A percentile compares a stretch with the other conserved stretches of the same genome.
Conservation (phyloP, 441 rosid genomes). For the Erodium moschatum region DNA sequence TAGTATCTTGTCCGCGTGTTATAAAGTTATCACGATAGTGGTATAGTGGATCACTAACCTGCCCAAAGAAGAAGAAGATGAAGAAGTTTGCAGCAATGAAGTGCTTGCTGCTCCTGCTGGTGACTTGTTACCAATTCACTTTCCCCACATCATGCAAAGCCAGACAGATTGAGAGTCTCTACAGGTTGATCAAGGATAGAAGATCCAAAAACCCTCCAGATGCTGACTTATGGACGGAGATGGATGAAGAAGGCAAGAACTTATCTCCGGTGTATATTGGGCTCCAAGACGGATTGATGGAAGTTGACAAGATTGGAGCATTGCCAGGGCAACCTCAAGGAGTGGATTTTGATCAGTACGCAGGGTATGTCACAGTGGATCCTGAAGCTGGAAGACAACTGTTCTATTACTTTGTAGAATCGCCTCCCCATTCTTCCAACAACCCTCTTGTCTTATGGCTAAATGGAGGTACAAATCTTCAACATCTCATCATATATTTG, state of each 20-base stretch:
- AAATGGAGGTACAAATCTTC: conserved; percentile 29
- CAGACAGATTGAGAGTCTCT: conserved; percentile 29
- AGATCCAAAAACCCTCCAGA: conserved; percentile 21
- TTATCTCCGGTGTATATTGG: conserved; percentile 12
- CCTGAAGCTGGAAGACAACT: conserved; percentile 31
- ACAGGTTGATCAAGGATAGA: conserved; percentile 24
- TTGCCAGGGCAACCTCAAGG: conserved; percentile 39
- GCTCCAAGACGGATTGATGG: conserved; percentile 25
- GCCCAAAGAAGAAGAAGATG: neutral
- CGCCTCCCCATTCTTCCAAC: conserved; percentile 27
- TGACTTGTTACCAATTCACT: neutral
- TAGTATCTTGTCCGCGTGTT: neutral
- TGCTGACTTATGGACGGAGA: conserved; percentile 18
- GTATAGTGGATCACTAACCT: neutral
- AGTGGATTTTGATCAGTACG: conserved; percentile 34
- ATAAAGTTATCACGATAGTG: neutral
- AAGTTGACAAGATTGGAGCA: conserved; percentile 25
- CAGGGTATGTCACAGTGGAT: conserved; percentile 36
- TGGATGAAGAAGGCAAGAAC: neutral
- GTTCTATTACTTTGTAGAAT: conserved; percentile 39
- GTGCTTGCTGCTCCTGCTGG: neutral
- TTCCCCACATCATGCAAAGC: conserved; percentile 14
- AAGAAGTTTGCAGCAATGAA: neutral
- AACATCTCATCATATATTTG: neutral
- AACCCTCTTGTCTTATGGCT: conserved; percentile 41